Percentiles rank a stretch among this genome's conserved stretches.
Evolutionary conservation across 1,284 basidiomycete genomes (phyloP).

Genomic region (Sporisorium sorghi): DNA sequence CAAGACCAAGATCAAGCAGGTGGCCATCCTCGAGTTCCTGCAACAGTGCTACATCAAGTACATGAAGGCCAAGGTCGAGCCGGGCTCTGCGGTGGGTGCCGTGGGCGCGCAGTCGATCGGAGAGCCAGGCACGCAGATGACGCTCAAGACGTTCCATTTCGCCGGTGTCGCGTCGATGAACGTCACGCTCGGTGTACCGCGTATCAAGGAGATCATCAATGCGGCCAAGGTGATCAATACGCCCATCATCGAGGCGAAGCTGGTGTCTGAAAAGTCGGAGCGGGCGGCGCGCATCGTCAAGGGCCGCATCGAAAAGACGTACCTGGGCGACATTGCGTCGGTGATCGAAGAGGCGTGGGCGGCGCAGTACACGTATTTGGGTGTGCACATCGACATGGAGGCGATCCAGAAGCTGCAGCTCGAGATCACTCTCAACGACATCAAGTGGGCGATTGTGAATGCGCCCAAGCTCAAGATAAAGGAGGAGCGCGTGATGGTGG

Average conservation of each 20-base stretch:
- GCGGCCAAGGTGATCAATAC: constrained; percentile 96
- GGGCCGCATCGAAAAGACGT: constrained; percentile 93
- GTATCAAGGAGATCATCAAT: constrained; percentile 99
- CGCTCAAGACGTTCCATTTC: constrained; percentile 99
- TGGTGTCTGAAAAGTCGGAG: constrained; percentile 78
- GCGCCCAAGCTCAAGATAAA: constrained; percentile 93
- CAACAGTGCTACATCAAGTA: constrained; percentile 83
- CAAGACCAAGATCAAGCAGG: constrained; percentile 86
- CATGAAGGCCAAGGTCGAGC: constrained; percentile 68
- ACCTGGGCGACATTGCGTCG: constrained; percentile 90
- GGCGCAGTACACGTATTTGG: constrained; percentile 89
- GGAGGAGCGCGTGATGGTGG: constrained; percentile 73
- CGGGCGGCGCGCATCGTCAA: constrained; percentile 97
- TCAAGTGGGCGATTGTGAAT: constrained; percentile 89
- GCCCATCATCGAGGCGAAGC: constrained; percentile 95
- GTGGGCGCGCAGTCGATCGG: constrained; percentile 99
- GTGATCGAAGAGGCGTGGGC: constrained; percentile 97
- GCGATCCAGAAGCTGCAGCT: constrained; percentile 92
- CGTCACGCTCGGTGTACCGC: constrained; percentile 97
- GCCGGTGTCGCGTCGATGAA: constrained; percentile 99
- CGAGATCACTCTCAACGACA: constrained; percentile 90
- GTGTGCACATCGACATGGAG: constrained; percentile 89
- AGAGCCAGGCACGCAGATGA: constrained; percentile 99
- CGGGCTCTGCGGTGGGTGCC: constrained; percentile 84
- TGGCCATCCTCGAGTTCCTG: constrained; percentile 83